Percentiles rank a stretch among this genome's conserved stretches.
These are phyloP conservation scores for Rhizophora apiculata DNA, from an alignment of 345 rosid genomes.

Conservation along the genomic window DNA sequence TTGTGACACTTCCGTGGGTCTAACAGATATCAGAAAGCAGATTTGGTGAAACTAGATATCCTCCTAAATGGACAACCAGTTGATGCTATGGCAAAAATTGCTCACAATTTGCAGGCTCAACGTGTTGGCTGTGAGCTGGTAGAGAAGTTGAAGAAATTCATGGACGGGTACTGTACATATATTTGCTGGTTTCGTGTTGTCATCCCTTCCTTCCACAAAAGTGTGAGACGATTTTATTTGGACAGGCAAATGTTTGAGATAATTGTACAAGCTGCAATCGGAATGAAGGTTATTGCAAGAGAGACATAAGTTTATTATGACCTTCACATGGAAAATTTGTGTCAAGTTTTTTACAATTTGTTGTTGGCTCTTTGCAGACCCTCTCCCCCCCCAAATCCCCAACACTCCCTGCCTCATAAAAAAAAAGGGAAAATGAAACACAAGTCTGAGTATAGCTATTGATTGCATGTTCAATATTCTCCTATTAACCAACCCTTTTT, in stretches of 20 bases:
- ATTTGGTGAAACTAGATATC: conserved; percentile 88
- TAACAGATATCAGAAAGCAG: conserved; percentile 69
- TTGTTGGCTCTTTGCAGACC: not conserved
- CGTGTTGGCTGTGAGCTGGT: conserved; percentile 89
- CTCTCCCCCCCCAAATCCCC: too few relatives aligned
- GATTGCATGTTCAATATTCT: not conserved
- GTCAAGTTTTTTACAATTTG: not conserved
- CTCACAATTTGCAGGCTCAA: conserved; percentile 83
- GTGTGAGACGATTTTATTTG: conserved; percentile 19
- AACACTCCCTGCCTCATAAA: too few relatives aligned
- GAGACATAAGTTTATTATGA: conserved; percentile 55
- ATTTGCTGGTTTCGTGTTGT: conserved; percentile 6
- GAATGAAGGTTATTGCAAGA: conserved; percentile 87
- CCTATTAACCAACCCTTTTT: conserved; percentile 6
- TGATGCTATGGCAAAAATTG: conserved; percentile 96
- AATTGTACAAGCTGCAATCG: conserved; percentile 91
- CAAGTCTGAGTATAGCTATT: too few relatives aligned
- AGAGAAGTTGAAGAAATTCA: conserved; percentile 79
- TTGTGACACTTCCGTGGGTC: conserved; percentile 2
- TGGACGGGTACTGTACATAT: conserved; percentile 51
- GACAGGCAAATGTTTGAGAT: conserved; percentile 97
- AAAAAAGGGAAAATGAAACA: too few relatives aligned
- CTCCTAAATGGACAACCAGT: conserved; percentile 88
- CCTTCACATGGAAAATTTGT: not conserved
- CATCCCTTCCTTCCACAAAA: conserved; percentile 2